phyloP scores from a whole-genome alignment of 2,329 filamentous ascomycete species.

The Pestalotiopsis sp. region DNA sequence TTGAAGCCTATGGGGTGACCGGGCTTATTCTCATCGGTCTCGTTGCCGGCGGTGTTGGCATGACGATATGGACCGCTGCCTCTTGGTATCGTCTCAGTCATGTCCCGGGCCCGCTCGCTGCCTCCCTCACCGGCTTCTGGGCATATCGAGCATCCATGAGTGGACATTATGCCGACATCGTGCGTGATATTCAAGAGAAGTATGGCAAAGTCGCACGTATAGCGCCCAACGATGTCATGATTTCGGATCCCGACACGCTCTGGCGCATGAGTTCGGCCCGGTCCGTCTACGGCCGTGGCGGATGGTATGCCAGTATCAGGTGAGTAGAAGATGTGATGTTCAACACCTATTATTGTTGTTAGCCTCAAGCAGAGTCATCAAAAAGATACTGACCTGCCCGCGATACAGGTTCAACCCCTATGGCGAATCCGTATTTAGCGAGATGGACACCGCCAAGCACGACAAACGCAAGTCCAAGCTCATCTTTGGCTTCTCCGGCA shows the following conservation, averaged over 20 bases:
- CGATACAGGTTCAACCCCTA: not conserved
- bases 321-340: not conserved
- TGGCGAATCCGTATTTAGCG: conserved; percentile 11
- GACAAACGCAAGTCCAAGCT: conserved; percentile 15
- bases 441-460: conserved; percentile 6
- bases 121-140: conserved; percentile 11
- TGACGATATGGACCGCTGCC: not conserved
- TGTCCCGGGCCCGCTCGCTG: conserved; percentile 3
- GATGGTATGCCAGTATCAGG: conserved; percentile 5
- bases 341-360: too few species aligned
- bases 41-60: not conserved
- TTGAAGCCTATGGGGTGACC: not conserved
- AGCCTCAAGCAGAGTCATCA: not conserved
- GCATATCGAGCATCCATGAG: not conserved
- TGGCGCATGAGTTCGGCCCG: conserved; percentile 13
- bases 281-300: conserved; percentile 1
- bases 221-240: conserved; percentile 4
- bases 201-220: conserved; percentile 12
- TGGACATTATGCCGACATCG: not conserved
- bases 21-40: not conserved
- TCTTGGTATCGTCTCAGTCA: conserved; percentile 9
- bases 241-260: conserved; percentile 9
- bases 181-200: not conserved
- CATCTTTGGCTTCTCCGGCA: conserved; percentile 8
- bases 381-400: not conserved